Evolutionary conservation across 192 early-diverging fungal genomes (phyloP), one percentile per base, ranked within the genome.

Genomic region (Lunasporangiospora selenospora): DNA sequence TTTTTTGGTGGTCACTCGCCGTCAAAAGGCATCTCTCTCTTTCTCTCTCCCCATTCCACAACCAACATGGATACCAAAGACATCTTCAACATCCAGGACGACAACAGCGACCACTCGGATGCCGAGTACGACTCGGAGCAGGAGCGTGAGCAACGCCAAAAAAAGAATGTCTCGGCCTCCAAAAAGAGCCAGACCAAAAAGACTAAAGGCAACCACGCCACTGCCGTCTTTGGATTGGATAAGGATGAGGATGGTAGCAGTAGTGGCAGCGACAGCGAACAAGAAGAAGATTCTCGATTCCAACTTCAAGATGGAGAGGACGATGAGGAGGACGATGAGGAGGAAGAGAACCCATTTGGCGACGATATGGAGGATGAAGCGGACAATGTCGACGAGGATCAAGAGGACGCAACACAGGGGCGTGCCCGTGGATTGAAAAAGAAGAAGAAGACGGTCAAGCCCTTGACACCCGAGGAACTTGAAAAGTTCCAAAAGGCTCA

Each of bases 401-500:
- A n/a, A n/a, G n/a, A n/a, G n/a, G n/a, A n/a, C n/a, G n/a, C n/a
- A n/a, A n/a, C n/a, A n/a, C n/a, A n/a, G n/a, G n/a, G n/a, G n/a
- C n/a, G n/a, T n/a, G n/a, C n/a, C n/a, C 31, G 75, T 37, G 33
- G 60, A 34, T 52, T 49, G 26, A 50, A 40, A 47, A 42, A 81
- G 57, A 70, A 63, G 47, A 58, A 70, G 33, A 85, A 80, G 18
- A 77, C 80, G 19, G 60, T 88, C 21, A 86, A 89, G 57, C 85
- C 89, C 3, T 58, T 94, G 39, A 84, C 85, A 3, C 71, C 80
- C 0, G 78, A 75, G 38, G 81, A 82, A 19, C 65, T 95, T 6
- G 71, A 77, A 30, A 80, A 88, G 50, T 88, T 90, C 76, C 77
- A 90, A 66, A 61, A 75, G 32, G 89, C 82, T 18, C 78, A 88